Percentiles rank a stretch among this genome's conserved stretches.
These are phyloP conservation scores for Pleomassaria siparia DNA, from an alignment of 2,329 filamentous ascomycete species.

Conservation along the genomic window DNA sequence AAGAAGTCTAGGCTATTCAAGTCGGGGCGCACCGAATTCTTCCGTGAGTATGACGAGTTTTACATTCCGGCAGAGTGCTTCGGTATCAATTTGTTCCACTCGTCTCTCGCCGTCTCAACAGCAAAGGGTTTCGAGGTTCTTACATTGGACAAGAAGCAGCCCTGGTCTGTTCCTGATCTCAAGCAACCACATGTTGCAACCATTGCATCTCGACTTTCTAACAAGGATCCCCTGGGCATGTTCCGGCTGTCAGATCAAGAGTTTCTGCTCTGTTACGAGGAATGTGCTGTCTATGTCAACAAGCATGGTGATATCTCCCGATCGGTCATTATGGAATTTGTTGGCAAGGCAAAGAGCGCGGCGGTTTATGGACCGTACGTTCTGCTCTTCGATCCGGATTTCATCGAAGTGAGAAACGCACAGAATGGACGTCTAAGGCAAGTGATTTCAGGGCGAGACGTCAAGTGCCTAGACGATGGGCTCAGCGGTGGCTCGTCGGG, in stretches of 20 bases:
- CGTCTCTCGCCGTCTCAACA: constrained; percentile 87
- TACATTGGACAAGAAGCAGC: constrained; percentile 94
- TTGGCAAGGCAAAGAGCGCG: constrained; percentile 84
- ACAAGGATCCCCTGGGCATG: constrained; percentile 90
- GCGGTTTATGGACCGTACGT: constrained; percentile 92
- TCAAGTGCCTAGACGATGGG: constrained; percentile 81
- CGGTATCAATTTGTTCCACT: constrained; percentile 94
- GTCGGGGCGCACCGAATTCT: constrained; percentile 83
- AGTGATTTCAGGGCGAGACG: constrained; percentile 89
- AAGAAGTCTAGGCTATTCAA: constrained; percentile 72
- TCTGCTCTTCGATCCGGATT: constrained; percentile 91
- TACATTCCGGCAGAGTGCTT: constrained; percentile 96
- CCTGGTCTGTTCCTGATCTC: constrained; percentile 89
- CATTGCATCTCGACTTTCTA: constrained; percentile 80
- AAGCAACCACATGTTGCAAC: constrained; percentile 76
- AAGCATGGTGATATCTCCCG: constrained; percentile 96
- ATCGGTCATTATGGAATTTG: constrained; percentile 97
- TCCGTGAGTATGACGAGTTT: constrained; percentile 98
- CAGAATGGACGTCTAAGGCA: constrained; percentile 92
- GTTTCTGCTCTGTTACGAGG: constrained; percentile 90
- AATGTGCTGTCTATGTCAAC: constrained; percentile 96
- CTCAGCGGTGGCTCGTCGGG: constrained; percentile 40
- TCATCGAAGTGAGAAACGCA: constrained; percentile 94
- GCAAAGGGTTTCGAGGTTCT: constrained; percentile 93
- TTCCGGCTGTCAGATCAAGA: constrained; percentile 79